Percentiles rank a stretch among this genome's conserved stretches.
Evolutionary conservation across 495 filamentous ascomycete species (phyloP).

Genomic region (Penicillium cosmopolitanum): DNA sequence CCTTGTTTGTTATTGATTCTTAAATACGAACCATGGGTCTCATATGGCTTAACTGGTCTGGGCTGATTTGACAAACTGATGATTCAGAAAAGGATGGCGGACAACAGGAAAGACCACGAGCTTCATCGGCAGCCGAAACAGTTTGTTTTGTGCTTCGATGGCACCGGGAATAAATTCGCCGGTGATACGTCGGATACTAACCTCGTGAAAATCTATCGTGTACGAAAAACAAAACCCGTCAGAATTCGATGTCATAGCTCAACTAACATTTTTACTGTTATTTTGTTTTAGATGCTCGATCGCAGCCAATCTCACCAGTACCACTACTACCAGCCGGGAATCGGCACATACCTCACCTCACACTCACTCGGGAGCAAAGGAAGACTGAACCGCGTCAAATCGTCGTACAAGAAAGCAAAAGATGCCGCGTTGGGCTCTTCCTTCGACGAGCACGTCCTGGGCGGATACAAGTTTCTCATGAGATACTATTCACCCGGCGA

Average conservation of each 20-base stretch:
- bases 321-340: slow-evolving; percentile 62
- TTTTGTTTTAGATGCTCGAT: slow-evolving; percentile 49
- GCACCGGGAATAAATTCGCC: slow-evolving; percentile 82
- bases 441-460: slow-evolving; percentile 80
- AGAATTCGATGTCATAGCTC: background rate
- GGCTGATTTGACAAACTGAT: background rate
- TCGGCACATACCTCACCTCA: slow-evolving; percentile 77
- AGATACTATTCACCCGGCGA: slow-evolving; percentile 77
- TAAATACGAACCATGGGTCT: slow-evolving; percentile 18
- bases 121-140: slow-evolving; percentile 38
- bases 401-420: slow-evolving; percentile 77
- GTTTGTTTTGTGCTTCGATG: slow-evolving; percentile 84
- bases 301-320: slow-evolving; percentile 50
- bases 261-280: background rate
- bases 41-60: background rate
- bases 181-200: slow-evolving; percentile 82
- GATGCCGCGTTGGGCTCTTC: slow-evolving; percentile 81
- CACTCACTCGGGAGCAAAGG: slow-evolving; percentile 66
- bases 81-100: background rate
- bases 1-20: background rate
- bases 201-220: slow-evolving; percentile 79
- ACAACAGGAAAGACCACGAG: slow-evolving; percentile 6
- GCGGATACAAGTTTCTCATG: slow-evolving; percentile 86
- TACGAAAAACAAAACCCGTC: slow-evolving; percentile 17
- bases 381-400: slow-evolving; percentile 62